phyloP scores from a whole-genome alignment of 495 filamentous ascomycete genomes.

The Niebla homalea region DNA sequence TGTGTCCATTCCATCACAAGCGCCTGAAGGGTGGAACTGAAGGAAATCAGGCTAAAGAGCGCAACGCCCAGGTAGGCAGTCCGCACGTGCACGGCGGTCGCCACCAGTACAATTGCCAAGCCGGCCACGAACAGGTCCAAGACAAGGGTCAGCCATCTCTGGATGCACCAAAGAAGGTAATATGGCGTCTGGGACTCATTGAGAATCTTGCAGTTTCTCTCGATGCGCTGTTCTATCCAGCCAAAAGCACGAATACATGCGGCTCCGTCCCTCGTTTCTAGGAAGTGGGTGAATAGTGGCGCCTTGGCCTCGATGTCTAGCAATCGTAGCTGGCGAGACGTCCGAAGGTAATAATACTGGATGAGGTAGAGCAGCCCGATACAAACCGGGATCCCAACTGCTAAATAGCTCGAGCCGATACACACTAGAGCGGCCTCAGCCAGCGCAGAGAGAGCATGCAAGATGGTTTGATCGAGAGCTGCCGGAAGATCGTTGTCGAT shows the following conservation, averaged over 20 bases:
- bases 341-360: conserved; percentile 43
- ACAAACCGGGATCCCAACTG: too few relatives aligned
- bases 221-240: conserved; percentile 17
- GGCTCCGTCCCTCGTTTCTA: conserved; percentile 28
- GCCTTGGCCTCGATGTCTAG: conserved; percentile 43
- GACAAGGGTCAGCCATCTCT: conserved; percentile 30
- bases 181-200: conserved; percentile 29
- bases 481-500: too few relatives aligned
- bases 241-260: conserved; percentile 31
- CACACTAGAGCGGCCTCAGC: too few relatives aligned
- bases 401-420: too few relatives aligned
- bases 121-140: conserved; percentile 27
- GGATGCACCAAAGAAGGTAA: conserved; percentile 33
- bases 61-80: conserved; percentile 26
- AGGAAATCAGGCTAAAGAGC: conserved; percentile 25
- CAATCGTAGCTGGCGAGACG: conserved; percentile 43
- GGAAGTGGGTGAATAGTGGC: conserved; percentile 30
- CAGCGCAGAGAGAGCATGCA: too few relatives aligned
- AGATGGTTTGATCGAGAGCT: too few relatives aligned
- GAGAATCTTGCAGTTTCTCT: conserved; percentile 4
- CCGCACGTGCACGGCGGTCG: conserved; percentile 19
- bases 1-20: conserved; percentile 30
- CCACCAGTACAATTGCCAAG: conserved; percentile 23
- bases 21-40: conserved; percentile 23
- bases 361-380: conserved; percentile 29